Evolutionary conservation across 2,329 filamentous ascomycete genomes (phyloP), one percentile per base, ranked within the genome.

Genomic region (Ophiostoma sp.): DNA sequence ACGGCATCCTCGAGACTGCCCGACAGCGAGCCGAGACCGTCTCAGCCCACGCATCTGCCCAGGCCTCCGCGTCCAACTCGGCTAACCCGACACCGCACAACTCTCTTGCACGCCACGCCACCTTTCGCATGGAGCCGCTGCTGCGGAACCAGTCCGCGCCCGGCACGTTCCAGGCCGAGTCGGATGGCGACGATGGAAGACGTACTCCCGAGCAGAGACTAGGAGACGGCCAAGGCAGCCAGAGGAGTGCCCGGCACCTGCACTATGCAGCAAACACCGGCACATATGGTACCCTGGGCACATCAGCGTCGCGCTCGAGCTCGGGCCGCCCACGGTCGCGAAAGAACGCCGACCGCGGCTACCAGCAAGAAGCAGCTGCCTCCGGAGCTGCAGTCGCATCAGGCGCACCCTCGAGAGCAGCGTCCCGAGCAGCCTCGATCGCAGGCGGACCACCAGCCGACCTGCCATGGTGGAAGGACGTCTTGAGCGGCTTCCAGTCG

Each of bases 401-500:
- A 27, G 27, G 27, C 27, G 27, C 27, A 27, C 27, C 27, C 27
- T 62, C 60, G 5, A 41, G 47, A 27, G 42, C 47, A 11, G 41
- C 16, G 6, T 16, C 58, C 27, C 27, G 27, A 27, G 27, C 27
- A 6, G 67, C 52, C 5, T 60, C 62, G 8, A 45, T 65, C 58
- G 58, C 66, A 60, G 40, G 58, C 64, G 71, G 75, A 55, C 71
- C 77, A 55, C 71, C 77, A 69, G 18, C 44, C 5, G 8, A 16
- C 18, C 14, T 76, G 77, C 70, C 72, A 7, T 64, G 76, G 58
- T 87, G 87, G 82, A 79, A 79, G 73, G 75, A 75, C 44, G 76
- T 85, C 52, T 72, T 82, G 38, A 78, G 76, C 7, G 77, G 81
- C 69, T 82, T 88, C 66, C 82, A 80, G 73, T 85, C 85, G 5